Evolutionary conservation across 306 rosid species (phyloP), one percentile per base, ranked within the genome.

Genomic region (Cucurbita pepo): DNA sequence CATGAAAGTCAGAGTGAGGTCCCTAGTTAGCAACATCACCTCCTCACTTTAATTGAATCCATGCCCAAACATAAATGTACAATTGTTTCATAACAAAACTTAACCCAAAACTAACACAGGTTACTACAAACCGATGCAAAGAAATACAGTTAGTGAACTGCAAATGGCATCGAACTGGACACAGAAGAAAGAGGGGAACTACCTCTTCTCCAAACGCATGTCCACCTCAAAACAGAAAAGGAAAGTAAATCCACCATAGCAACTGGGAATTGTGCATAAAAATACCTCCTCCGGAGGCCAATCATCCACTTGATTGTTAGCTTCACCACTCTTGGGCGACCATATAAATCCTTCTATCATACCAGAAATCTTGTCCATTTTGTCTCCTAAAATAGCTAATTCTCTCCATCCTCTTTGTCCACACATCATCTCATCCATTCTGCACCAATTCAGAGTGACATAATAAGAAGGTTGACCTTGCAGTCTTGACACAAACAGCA

Each of bases 391-490:
- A 79, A 87, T 79, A 5, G 96, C 92, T 78, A 91, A 81, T 83
- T 94, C 99, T 80, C 96, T 91, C 99, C 97, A 87, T 54, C 99
- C 99, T 82, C 96, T 85, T 85, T 94, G 96, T 56, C 96, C 95
- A 18, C 88, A 79, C 97, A 94, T 94, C 99, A 94, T 91, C 77
- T 91, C 97, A 84, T 91, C 99, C 96, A 94, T 90, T 86, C 99
- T 94, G 87, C 76, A 78, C 54, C 77, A 77, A 76, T 69, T 71
- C 48, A 61, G 44, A 80, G 59, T 52, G 22, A 34, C 61, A 80
- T 48, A 73, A 56, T 36, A 4, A 50, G 75, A 30, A 69, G 73
- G 16, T 44, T 30, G 41, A 22, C 22, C 12, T 25, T 16, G 8
- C 34, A 51, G 16, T 51, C 30, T 50, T n/a, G 22, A 50, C 58